These are phyloP conservation scores for Dipodascopsis uninucleata DNA, from an alignment of 805 yeast species.

Conservation along the genomic window DNA sequence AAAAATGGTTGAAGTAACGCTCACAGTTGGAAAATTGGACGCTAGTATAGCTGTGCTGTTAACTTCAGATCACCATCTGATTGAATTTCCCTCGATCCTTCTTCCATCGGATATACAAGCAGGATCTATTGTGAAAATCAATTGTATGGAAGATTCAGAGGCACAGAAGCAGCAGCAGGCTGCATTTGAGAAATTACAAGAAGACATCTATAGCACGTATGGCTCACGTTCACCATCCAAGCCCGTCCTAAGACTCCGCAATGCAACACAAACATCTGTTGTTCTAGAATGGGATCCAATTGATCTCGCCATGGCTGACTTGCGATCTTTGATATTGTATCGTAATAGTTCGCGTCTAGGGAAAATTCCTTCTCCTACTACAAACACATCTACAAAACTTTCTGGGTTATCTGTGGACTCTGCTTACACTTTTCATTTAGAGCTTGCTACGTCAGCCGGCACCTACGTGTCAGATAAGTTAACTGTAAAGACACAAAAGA, in stretches of 20 bases:
- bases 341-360: slow-evolving; percentile 69
- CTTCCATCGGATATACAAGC: slow-evolving; percentile 87
- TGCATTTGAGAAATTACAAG: slow-evolving; percentile 64
- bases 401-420: slow-evolving; percentile 90
- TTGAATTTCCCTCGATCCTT: slow-evolving; percentile 93
- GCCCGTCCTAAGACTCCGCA: slow-evolving; percentile 67
- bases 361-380: slow-evolving; percentile 75
- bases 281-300: slow-evolving; percentile 92
- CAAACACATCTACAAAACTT: slow-evolving; percentile 75
- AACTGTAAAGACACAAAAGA: slow-evolving; percentile 79
- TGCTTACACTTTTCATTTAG: slow-evolving; percentile 71
- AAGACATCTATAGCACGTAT: slow-evolving; percentile 64
- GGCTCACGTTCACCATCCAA: slow-evolving; percentile 67
- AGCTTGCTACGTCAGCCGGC: slow-evolving; percentile 89
- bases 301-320: slow-evolving; percentile 74
- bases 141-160: slow-evolving; percentile 70
- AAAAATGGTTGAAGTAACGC: slow-evolving; percentile 28
- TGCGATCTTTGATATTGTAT: slow-evolving; percentile 71
- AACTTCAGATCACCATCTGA: slow-evolving; percentile 87
- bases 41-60: slow-evolving; percentile 88
- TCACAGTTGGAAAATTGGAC: slow-evolving; percentile 93
- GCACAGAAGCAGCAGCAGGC: slow-evolving; percentile 59
- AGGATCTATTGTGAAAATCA: slow-evolving; percentile 84
- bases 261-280: slow-evolving; percentile 90
- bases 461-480: slow-evolving; percentile 62